Base-by-base conservation (phyloP, 805 yeast genomes). In the Yarrowia alimentaria region DNA sequence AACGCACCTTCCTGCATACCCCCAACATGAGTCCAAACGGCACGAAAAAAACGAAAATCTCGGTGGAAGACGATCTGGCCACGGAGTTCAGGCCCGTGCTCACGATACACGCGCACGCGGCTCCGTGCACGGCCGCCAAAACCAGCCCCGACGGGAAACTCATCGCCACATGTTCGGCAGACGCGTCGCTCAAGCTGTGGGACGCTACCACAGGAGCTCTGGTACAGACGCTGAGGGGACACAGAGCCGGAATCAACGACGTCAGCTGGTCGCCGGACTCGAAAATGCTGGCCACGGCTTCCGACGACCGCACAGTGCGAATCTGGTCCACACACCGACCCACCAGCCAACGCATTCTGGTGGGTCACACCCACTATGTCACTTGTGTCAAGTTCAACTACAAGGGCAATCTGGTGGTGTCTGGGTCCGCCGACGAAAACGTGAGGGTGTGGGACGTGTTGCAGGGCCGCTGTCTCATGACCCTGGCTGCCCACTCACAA, bases 351-450 rank as follows among this genome's bases (percentile, higher is more conserved):
- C 69, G 73, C 28, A 65, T 67, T 5, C 66, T 89, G 24, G 70
- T 74, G 45, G 90, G 94, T 6, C 99, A 91, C 61, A 87, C 95
- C 0, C 91, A 81, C 56, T 91, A 87, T 53, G 86, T 88, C 9
- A 81, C 86, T 1, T 71, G 83, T n/a, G 66, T 88, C 4, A 73
- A 73, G 48, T 91, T 81, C 69, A 85, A 79, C 56, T 65, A 71
- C 30, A 83, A 82, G 62, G 96, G 96, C 0, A 85, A 87, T 55
- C 65, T 93, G 17, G 63, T 93, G 12, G 79, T 85, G 18, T 78
- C 90, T 33, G 95, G 95, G 0, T 80, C 94, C 1, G 79, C 93
- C 45, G 99, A 91, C 65, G 98, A 91, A 62, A 87, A 91, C 47
- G 81, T 93, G 12, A 76, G 90, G 47, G 75, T 91, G 2, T 91